Base-by-base conservation (phyloP, 495 filamentous ascomycete species). In the Extremus antarcticus region DNA sequence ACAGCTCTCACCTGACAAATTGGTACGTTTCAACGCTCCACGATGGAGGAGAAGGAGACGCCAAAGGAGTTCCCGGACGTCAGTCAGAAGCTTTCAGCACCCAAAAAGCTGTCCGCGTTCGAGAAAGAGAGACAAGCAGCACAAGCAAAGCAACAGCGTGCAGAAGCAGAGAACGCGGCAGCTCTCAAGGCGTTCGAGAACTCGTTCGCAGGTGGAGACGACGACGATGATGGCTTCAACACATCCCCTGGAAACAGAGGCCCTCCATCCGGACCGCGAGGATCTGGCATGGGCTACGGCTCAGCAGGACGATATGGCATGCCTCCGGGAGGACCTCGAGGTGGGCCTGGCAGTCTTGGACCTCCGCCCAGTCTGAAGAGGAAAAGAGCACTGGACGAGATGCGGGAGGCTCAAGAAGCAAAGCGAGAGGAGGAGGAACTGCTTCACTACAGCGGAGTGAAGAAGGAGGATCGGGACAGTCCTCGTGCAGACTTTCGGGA, bases 121-220 rank as follows among this genome's bases (percentile, higher is more conserved):
- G 91, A 97, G 70, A 84, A 85, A 53, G 87, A 92, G 61, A 92
- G 90, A 72, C 87, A 87, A 39, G 90, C 95, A 66, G 90, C 87
- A 29, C 88, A 95, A 74, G 91, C 88, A 16, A 97, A 96, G 49
- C 84, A 87, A 32, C 77, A 80, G 60, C 78, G 88, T 54, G 91
- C 95, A 69, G 85, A 85, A 66, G 87, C 84, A 56, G 91, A 95
- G 68, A 94, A 87, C 19, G 88, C 86, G 32, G 91, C 90, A 9
- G 91, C 88, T 15, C 87, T 88, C 65, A 82, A 94, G 55, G 87
- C 91, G 58, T 95, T 95, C 65, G 82, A 92, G 56, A 91, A 92
- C 64, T 88, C 83, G 22, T 95, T 95, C 59, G 87, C 87, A 39
- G 82, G 86, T 64, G 88, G 88, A 38, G 74, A 77, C 3, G 72